Evolutionary conservation across 208 protist genomes (phyloP).

Genomic region (Perkinsela sp.): DNA sequence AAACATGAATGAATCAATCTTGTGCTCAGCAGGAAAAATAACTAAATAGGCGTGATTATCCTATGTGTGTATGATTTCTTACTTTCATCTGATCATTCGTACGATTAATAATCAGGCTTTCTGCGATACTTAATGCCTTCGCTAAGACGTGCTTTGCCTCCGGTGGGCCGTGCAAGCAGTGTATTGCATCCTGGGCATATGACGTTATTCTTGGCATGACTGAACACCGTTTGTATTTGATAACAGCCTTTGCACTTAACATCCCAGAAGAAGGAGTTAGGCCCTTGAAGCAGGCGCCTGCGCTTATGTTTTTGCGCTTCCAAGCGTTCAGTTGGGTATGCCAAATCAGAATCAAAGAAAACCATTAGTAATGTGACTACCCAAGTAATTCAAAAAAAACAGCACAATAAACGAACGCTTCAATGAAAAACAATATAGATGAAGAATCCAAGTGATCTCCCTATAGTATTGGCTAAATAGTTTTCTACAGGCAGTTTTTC

Average conservation of each 20-base stretch:
- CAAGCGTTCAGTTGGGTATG: constrained; percentile 70
- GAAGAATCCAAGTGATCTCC: too few relatives aligned
- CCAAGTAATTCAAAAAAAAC: too few relatives aligned
- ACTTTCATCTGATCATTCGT: neutral
- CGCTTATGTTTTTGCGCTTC: constrained; percentile 93
- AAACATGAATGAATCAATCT: too few relatives aligned
- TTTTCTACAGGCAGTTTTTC: too few relatives aligned
- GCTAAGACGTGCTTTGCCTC: constrained; percentile 82
- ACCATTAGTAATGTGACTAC: too few relatives aligned
- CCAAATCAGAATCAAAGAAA: constrained; percentile 81
- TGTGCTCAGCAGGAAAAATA: too few relatives aligned
- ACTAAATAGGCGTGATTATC: too few relatives aligned
- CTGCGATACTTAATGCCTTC: constrained; percentile 76
- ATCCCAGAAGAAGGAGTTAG: constrained; percentile 98
- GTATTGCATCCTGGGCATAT: constrained; percentile 78
- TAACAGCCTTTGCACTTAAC: constrained; percentile 91
- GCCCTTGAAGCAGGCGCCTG: constrained; percentile 91
- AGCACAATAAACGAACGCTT: too few relatives aligned
- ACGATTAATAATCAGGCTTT: constrained; percentile 69
- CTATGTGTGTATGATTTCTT: too few relatives aligned
- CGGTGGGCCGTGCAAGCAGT: constrained; percentile 87
- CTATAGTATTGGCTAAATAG: too few relatives aligned
- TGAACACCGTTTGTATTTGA: constrained; percentile 83
- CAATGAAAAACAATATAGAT: too few relatives aligned
- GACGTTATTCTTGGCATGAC: constrained; percentile 84